Base-by-base conservation (phyloP, 163 green algal genomes). In the Coccomyxa subellipsoidea region DNA sequence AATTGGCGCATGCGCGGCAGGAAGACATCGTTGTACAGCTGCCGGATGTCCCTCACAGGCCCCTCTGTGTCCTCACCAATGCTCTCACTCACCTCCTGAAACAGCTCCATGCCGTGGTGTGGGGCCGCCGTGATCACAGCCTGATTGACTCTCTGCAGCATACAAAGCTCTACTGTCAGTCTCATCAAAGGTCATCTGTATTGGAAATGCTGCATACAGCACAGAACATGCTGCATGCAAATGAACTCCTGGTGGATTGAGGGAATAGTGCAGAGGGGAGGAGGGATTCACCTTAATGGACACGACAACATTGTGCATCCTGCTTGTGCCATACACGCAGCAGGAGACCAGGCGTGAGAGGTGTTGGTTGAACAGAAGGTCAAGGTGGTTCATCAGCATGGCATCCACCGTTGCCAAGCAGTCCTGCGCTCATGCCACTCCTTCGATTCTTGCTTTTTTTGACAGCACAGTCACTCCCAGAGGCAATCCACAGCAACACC, bases 291-390 rank as follows among this genome's bases (percentile, higher is more conserved):
- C 54, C 54, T 79, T 81, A n/a, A 86, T 78, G 12, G 83, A 75
- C 37, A 83, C 25, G 0, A 54, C 69, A 31, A 79, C 78, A 18
- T 82, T 73, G 77, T 82, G 73, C 7, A 34, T 69, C 4, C 69
- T 39, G 39, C 35, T 69, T 27, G 53, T 69, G 27, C 76, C 76
- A 40, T 87, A 87, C 5, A 87, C 37, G 75, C 47, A 78, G 76
- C 79, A 84, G 66, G 80, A 76, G 25, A 84, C 76, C 27, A 87
- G 29, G 18, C 23, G 59, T 4, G 80, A 81, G 34, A 84, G 36
- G 37, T 87, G 84, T 40, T 84, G 84, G 25, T 77, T 70, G 79
- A 87, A 87, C 27, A 84, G 40, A 38, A 84, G 47, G n/a, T 84
- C 80, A 35, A 87, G 69, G 69, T 87, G 76, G 15, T 81, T 37